A percentile compares a stretch with the other conserved stretches of the same genome.
phyloP scores from a whole-genome alignment of 176 grass and related monocot species.

The Oryza australiensis region DNA sequence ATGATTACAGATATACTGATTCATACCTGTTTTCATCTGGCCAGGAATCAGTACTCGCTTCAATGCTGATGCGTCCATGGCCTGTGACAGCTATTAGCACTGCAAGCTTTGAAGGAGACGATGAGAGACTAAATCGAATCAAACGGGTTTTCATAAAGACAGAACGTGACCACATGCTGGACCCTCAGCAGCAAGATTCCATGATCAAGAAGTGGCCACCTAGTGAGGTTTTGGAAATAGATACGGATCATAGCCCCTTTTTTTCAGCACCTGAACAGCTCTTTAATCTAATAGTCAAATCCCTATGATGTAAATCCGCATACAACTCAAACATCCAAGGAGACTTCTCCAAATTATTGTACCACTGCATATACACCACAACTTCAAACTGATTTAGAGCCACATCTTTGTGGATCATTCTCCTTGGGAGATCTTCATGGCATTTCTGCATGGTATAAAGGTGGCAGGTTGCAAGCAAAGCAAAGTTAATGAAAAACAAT shows the following conservation, averaged over 20 bases:
- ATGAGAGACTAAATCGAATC: conserved; percentile 35
- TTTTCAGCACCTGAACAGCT: conserved; percentile 63
- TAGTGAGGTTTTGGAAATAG: conserved; percentile 54
- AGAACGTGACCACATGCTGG: conserved; percentile 53
- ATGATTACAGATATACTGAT: conserved; percentile 15
- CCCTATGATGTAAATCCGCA: conserved; percentile 46
- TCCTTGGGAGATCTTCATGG: conserved; percentile 26
- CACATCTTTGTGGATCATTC: conserved; percentile 25
- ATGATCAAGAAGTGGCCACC: conserved; percentile 79
- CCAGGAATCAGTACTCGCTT: conserved; percentile 63
- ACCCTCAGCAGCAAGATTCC: conserved; percentile 60
- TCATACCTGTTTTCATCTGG: background rate
- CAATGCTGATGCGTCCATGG: conserved; percentile 65
- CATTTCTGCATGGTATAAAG: conserved; percentile 11
- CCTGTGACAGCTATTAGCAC: conserved; percentile 39
- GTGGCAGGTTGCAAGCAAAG: conserved; percentile 6
- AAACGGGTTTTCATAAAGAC: conserved; percentile 62
- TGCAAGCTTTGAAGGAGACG: conserved; percentile 45
- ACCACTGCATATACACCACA: conserved; percentile 21
- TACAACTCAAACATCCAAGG: background rate
- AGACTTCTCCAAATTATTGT: conserved; percentile 18
- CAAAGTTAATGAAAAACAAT: background rate
- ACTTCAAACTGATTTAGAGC: conserved; percentile 26
- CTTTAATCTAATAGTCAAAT: conserved; percentile 54
- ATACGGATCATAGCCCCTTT: conserved; percentile 69